Base-by-base conservation (phyloP, 441 rosid genomes). In the Euphorbia corollata region DNA sequence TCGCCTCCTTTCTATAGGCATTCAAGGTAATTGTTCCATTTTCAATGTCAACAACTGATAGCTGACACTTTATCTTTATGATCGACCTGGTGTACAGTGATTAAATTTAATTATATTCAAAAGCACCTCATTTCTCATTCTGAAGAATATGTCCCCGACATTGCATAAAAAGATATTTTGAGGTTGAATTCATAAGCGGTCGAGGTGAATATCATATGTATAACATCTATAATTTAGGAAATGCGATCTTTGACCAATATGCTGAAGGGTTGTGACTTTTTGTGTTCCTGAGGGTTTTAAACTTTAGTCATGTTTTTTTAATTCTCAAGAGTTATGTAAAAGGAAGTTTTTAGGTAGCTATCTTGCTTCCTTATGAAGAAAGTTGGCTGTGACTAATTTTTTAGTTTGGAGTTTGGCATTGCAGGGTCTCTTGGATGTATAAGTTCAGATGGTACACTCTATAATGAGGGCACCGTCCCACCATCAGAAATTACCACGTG, bases 401-500 rank as follows among this genome's bases (percentile, higher is more conserved):
- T 62, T 50, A 9, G 34, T 5, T 63, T 72, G 68, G 39, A 19
- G 13, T 66, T 45, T 64, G 20, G 24, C 0, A 12, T 74, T 78
- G 74, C 79, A 90, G 96, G 98, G 39, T 88, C 94, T 36, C 85
- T 93, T 67, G 98, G 98, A 72, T 79, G 89, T 64, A 63, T 90
- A 86, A 83, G 92, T 72, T 80, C 92, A 59, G 79, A 70, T 38
- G 96, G 96, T 65, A 71, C 91, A 0, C 71, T 93, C 72, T 85
- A 87, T 72, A 74, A 80, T 13, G 83, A 75, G 62, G 76, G 48
- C 23, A 75, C 75, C 16, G 65, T 84, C 5, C 70, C 74, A 56
- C 61, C 81, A 73, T 60, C 82, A 23, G 83, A 77, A 67, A 78
- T 85, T 74, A 53, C 80, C 50, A 87, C 96, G 11, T 93, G 98